Evolutionary conservation across 1,284 basidiomycete genomes (phyloP), one percentile per base, ranked within the genome.

Genomic region (Bondarzewia mesenterica): DNA sequence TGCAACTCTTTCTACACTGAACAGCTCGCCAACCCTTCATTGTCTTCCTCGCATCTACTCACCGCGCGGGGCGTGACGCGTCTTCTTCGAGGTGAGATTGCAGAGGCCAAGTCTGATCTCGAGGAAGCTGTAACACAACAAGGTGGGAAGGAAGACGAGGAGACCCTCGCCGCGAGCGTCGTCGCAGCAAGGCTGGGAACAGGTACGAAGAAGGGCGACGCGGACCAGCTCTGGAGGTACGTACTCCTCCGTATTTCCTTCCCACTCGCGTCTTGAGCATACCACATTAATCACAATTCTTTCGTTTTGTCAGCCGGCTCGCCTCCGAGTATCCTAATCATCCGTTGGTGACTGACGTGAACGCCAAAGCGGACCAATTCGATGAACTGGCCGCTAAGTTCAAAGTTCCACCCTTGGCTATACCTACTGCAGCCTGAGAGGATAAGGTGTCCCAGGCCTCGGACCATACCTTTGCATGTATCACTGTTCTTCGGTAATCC

Each of bases 1-100:
- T 69, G 81, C 42, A 67, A 81, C 63, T 89, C 93, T 50, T 93
- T 93, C 67, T 96, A 90, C 68, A 90, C 91, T 42, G 93, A 97
- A 63, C 89, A 95, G 60, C 77, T 93, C 44, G 87, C 83, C 32
- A 86, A 92, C 56, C 93, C 93, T 2, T 85, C 87, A 2, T 61
- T 93, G 53, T 73, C 88, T 3, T 85, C 85, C 18, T 74, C 85
- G 39, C 73, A 83, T 58, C 69, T 94, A 15, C 74, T 95, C 26
- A 86, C 88, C 10, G 82, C 89, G 5, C 85, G 93, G 53, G 90
- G 89, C 2, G 80, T 93, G 20, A 83, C 87, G 15, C 86, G 93
- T 54, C 78, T 93, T 26, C 69, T 93, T 27, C 76, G 87, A 20
- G 87, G 88, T 35, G 87, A 95, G 62, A 72, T 89, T 45, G 73